Evolutionary conservation across 345 rosid species (phyloP).

Genomic region (Gossypium mustelinum): DNA sequence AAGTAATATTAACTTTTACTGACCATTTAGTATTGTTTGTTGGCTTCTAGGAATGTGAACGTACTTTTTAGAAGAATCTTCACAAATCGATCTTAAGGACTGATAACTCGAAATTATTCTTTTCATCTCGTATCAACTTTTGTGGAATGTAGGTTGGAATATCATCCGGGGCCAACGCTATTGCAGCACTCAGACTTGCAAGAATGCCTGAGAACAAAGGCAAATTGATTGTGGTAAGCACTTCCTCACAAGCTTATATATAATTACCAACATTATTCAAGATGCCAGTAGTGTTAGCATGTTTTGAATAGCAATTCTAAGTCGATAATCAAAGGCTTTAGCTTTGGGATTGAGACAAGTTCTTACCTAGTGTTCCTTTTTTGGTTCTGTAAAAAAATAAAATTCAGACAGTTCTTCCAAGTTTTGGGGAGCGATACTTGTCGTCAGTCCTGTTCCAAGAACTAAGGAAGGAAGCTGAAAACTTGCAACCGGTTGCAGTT

Average conservation of each 20-base stretch:
- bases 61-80: not conserved
- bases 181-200: conserved; percentile 79
- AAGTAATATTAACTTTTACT: not conserved
- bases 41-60: not conserved
- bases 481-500: conserved; percentile 86
- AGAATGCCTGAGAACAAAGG: conserved; percentile 90
- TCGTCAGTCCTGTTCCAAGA: conserved; percentile 82
- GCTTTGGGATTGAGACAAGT: not conserved
- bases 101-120: not conserved
- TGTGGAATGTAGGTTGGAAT: conserved; percentile 71
- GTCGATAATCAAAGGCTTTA: not conserved
- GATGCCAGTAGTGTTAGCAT: not conserved
- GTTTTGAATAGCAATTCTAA: not conserved
- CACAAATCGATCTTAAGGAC: not conserved
- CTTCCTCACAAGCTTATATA: not conserved
- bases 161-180: conserved; percentile 92
- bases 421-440: conserved; percentile 91
- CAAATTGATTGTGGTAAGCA: conserved; percentile 87
- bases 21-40: not conserved
- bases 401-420: conserved; percentile 77
- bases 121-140: not conserved
- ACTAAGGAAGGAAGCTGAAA: conserved; percentile 82
- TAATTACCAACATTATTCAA: not conserved
- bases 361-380: not conserved
- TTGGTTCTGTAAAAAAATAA: not conserved